Conservation (phyloP, 1,284 basidiomycete genomes). For the Moesziomyces parantarcticus region DNA sequence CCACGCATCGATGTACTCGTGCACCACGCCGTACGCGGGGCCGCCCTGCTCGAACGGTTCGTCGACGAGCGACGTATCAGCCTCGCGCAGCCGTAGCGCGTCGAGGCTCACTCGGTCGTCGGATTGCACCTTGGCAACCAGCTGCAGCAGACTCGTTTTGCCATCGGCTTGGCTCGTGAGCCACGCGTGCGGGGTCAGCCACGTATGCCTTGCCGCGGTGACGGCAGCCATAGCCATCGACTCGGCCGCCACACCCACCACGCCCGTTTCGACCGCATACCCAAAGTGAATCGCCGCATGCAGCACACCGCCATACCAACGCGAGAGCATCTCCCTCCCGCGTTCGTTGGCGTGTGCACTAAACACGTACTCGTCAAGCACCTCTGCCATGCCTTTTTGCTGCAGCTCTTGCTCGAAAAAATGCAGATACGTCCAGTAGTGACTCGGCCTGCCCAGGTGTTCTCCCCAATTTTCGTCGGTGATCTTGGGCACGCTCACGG, state of each 20-base stretch:
- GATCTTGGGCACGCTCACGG: conserved; percentile 7
- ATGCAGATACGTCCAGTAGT: conserved; percentile 52
- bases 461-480: conserved; percentile 33
- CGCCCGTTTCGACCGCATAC: conserved; percentile 62
- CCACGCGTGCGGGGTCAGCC: conserved; percentile 35
- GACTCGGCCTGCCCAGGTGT: conserved; percentile 25
- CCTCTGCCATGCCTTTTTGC: conserved; percentile 1
- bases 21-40: conserved; percentile 10
- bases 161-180: background rate
- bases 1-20: conserved; percentile 33
- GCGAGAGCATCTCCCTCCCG: conserved; percentile 14
- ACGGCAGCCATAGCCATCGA: conserved; percentile 50
- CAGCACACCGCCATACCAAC: conserved; percentile 65
- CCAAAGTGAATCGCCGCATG: conserved; percentile 67
- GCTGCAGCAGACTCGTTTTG: conserved; percentile 8
- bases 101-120: conserved; percentile 12
- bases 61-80: conserved; percentile 15
- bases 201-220: conserved; percentile 10
- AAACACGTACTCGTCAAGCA: conserved; percentile 38
- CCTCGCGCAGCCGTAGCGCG: conserved; percentile 5
- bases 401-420: conserved; percentile 36
- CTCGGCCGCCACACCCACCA: conserved; percentile 59
- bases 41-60: conserved; percentile 13
- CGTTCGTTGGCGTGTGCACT: conserved; percentile 27
- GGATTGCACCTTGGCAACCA: conserved; percentile 17